These are phyloP conservation scores for Adenanthera pavonina DNA, from an alignment of 306 rosid species.

Conservation along the genomic window DNA sequence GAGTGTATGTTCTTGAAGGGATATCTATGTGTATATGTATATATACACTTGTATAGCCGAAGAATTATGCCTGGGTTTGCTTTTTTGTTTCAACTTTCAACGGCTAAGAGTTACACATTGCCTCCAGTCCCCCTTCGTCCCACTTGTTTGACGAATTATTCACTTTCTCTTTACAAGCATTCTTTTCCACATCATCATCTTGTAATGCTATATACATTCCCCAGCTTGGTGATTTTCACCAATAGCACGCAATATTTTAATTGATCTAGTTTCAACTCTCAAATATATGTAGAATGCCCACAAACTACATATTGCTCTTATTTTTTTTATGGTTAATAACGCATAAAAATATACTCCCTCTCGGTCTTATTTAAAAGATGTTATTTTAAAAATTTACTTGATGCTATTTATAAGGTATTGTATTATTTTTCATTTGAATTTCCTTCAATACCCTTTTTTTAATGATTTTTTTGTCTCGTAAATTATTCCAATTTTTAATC, in stretches of 20 bases:
- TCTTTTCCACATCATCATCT: not conserved
- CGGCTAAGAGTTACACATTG: conserved; percentile 2
- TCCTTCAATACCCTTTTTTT: too few species aligned
- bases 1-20: not conserved
- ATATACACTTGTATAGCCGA: conserved; percentile 22
- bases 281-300: not conserved
- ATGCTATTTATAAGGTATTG: too few species aligned
- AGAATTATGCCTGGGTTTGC: not conserved
- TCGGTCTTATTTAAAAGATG: too few species aligned
- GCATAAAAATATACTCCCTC: too few species aligned
- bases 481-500: too few species aligned
- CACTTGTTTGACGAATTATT: conserved; percentile 6
- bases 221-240: not conserved
- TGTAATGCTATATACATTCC: not conserved
- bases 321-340: not conserved
- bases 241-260: not conserved
- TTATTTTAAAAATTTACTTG: too few species aligned
- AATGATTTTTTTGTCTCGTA: too few species aligned
- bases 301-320: not conserved
- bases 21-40: too few species aligned
- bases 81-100: conserved; percentile 18
- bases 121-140: not conserved
- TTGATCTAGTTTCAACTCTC: not conserved
- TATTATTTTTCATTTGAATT: too few species aligned
- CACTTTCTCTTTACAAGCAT: not conserved